Evolutionary conservation across 2,329 filamentous ascomycete species (phyloP).

Genomic region (Raffaelea ambrosiae): DNA sequence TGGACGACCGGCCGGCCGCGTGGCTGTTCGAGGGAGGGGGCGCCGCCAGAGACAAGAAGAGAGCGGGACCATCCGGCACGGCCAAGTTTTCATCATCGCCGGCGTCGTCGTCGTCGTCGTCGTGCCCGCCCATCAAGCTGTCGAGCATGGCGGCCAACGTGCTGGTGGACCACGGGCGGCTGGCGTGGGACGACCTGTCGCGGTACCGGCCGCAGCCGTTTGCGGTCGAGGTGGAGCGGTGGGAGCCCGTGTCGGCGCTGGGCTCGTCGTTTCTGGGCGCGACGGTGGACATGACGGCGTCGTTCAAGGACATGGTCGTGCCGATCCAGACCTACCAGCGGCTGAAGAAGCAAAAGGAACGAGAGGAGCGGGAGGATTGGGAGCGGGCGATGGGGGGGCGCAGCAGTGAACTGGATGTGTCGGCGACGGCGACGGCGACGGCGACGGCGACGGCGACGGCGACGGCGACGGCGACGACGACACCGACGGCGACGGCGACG

Average conservation of each 20-base stretch:
- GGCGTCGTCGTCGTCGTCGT: too few relatives aligned
- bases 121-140: slow-evolving; percentile 21
- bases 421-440: too few relatives aligned
- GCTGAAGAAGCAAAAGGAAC: background rate
- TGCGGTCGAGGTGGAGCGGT: slow-evolving; percentile 32
- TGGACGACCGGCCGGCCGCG: slow-evolving; percentile 37
- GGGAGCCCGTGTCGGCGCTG: slow-evolving; percentile 72
- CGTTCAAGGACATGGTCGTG: slow-evolving; percentile 64
- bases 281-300: slow-evolving; percentile 10
- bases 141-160: slow-evolving; percentile 45
- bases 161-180: slow-evolving; percentile 39
- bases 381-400: background rate
- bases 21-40: slow-evolving; percentile 34
- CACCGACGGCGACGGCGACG: too few relatives aligned
- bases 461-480: too few relatives aligned
- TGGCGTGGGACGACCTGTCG: slow-evolving; percentile 39
- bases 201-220: slow-evolving; percentile 18
- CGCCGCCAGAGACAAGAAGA: too few relatives aligned
- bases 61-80: too few relatives aligned
- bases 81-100: too few relatives aligned
- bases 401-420: background rate
- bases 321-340: background rate
- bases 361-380: too few relatives aligned
- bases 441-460: too few relatives aligned
- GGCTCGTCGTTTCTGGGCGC: slow-evolving; percentile 71